Evolutionary conservation across 2,329 filamentous ascomycete species (phyloP).

Genomic region (Aspergillus chevalieri): DNA sequence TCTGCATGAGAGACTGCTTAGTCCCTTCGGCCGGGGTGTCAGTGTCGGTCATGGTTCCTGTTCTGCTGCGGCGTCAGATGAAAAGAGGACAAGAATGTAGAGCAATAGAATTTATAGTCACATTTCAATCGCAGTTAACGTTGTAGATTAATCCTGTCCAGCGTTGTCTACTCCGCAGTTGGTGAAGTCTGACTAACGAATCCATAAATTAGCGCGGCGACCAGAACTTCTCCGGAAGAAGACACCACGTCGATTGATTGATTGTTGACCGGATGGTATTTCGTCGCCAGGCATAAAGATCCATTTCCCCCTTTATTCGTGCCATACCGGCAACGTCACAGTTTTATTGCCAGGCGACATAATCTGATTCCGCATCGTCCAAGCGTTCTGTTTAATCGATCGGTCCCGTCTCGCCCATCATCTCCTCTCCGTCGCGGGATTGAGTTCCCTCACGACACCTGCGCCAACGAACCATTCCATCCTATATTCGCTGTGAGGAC

Average conservation of each 20-base stretch:
- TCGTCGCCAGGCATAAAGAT: too few species aligned
- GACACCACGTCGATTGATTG: slow-evolving; percentile 23
- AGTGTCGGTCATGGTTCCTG: slow-evolving; percentile 19
- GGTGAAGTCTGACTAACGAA: neutral
- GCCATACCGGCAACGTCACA: too few species aligned
- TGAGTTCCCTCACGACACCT: slow-evolving; percentile 1
- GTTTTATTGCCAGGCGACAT: too few species aligned
- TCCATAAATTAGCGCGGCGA: neutral
- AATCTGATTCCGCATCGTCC: too few species aligned
- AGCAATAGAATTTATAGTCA: neutral
- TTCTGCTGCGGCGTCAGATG: neutral
- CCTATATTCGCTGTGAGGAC: neutral
- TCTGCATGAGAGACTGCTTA: slow-evolving; percentile 34
- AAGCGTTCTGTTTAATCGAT: neutral
- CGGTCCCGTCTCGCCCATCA: neutral
- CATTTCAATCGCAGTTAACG: too few species aligned
- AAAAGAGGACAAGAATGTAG: neutral
- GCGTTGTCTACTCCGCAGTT: too few species aligned
- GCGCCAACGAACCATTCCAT: neutral
- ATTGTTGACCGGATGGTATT: neutral
- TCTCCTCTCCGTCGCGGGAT: slow-evolving; percentile 1
- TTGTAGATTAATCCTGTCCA: too few species aligned
- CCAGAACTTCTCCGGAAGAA: slow-evolving; percentile 5
- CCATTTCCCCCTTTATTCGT: too few species aligned
- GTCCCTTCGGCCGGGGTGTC: slow-evolving; percentile 26